A percentile compares a stretch with the other conserved stretches of the same genome.
phyloP scores from a whole-genome alignment of 768 basidiomycete species.

The Heimioporus sp. region DNA sequence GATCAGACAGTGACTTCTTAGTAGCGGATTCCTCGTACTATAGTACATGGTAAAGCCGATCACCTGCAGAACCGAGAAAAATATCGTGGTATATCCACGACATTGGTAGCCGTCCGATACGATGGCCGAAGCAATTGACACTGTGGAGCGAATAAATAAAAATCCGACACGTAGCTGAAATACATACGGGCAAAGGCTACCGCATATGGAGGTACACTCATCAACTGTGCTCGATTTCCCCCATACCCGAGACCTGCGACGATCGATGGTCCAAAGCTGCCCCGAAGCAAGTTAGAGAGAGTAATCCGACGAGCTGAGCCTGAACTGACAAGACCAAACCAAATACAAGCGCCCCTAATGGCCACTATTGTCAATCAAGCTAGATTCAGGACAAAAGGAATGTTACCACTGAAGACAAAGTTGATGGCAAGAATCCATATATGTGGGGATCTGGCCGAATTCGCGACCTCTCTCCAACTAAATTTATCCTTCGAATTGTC shows the following conservation, averaged over 20 bases:
- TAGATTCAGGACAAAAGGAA: constrained; percentile 2
- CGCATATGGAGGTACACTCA: constrained; percentile 58
- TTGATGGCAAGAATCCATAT: constrained; percentile 48
- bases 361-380: constrained; percentile 3
- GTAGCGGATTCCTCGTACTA: constrained; percentile 31
- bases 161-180: not conserved
- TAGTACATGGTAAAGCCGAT: constrained; percentile 57
- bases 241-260: constrained; percentile 59
- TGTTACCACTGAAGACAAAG: constrained; percentile 53
- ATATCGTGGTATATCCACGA: constrained; percentile 47
- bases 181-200: constrained; percentile 44
- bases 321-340: constrained; percentile 25
- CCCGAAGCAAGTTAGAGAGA: constrained; percentile 31
- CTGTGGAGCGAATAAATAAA: constrained; percentile 17
- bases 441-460: constrained; percentile 51
- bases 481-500: constrained; percentile 45
- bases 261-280: constrained; percentile 72
- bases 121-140: constrained; percentile 38
- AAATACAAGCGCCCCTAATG: constrained; percentile 14
- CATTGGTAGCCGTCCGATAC: constrained; percentile 54
- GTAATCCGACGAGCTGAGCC: not conserved
- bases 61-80: constrained; percentile 41
- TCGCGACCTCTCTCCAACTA: constrained; percentile 54
- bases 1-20: not conserved
- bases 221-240: constrained; percentile 53